Percentiles rank a stretch among this genome's conserved stretches.
phyloP scores from a whole-genome alignment of 2,329 filamentous ascomycete species.

The Trichoderma hamatum region DNA sequence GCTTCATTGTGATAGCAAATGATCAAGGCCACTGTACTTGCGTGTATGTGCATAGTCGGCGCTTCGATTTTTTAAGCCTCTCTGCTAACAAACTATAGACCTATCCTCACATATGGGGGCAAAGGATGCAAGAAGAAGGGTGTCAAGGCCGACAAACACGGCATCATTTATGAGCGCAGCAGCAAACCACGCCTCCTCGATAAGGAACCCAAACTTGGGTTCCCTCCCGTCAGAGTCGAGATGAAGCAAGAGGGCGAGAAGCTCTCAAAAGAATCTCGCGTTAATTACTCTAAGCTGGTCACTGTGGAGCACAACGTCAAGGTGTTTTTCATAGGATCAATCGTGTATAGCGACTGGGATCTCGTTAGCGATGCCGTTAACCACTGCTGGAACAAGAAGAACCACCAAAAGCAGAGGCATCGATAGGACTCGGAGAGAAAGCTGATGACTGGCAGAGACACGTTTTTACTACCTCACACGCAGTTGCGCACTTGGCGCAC shows the following conservation, averaged over 20 bases:
- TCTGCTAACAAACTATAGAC: slow-evolving; percentile 41
- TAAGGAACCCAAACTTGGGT: slow-evolving; percentile 54
- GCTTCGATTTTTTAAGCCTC: not conserved
- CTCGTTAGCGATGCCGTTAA: slow-evolving; percentile 51
- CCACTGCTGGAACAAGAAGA: slow-evolving; percentile 53
- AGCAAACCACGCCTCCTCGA: slow-evolving; percentile 40
- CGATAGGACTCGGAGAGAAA: slow-evolving; percentile 15
- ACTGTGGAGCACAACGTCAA: slow-evolving; percentile 61
- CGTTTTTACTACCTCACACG: slow-evolving; percentile 25
- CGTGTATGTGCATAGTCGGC: slow-evolving; percentile 48
- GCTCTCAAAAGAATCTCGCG: slow-evolving; percentile 54
- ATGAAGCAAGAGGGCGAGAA: slow-evolving; percentile 49
- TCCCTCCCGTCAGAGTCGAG: slow-evolving; percentile 48
- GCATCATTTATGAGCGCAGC: slow-evolving; percentile 51
- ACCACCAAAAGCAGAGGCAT: slow-evolving; percentile 39
- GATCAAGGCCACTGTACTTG: slow-evolving; percentile 58
- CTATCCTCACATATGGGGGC: slow-evolving; percentile 59
- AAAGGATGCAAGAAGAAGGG: slow-evolving; percentile 58
- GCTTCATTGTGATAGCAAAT: slow-evolving; percentile 58
- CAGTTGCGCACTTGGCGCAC: slow-evolving; percentile 18
- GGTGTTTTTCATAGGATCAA: slow-evolving; percentile 59
- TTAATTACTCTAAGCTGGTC: slow-evolving; percentile 61
- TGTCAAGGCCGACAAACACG: slow-evolving; percentile 56
- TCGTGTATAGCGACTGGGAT: slow-evolving; percentile 46
- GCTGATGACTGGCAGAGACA: slow-evolving; percentile 25